Conservation (phyloP, 2,329 filamentous ascomycete species). For the Geosmithia putterillii region DNA sequence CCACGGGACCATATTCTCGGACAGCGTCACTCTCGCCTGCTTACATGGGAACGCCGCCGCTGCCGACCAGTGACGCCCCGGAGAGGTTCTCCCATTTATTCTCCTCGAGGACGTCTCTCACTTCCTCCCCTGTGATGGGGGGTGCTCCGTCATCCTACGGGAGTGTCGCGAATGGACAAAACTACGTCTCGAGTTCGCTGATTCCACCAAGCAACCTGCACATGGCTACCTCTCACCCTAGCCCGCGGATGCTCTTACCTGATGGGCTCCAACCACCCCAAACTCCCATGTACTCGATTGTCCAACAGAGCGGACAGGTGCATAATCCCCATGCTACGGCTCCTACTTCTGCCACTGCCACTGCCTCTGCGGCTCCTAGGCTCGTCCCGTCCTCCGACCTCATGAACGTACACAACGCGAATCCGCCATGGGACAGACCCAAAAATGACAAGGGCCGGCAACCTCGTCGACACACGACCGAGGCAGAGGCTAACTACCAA, state of each 20-base stretch:
- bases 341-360: too few species aligned
- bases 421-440: background rate
- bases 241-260: background rate
- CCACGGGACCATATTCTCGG: slow-evolving; percentile 32
- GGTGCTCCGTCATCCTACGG: background rate
- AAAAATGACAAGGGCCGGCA: slow-evolving; percentile 1
- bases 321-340: background rate
- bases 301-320: background rate
- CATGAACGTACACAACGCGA: background rate
- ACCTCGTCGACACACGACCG: slow-evolving; percentile 39
- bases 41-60: slow-evolving; percentile 2
- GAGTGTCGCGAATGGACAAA: background rate
- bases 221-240: background rate
- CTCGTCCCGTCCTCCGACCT: background rate
- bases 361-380: background rate
- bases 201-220: background rate
- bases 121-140: background rate
- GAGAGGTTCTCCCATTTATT: background rate
- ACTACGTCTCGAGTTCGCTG: background rate
- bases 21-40: slow-evolving; percentile 4
- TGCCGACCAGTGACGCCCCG: background rate
- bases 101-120: background rate
- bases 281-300: background rate
- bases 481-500: slow-evolving; percentile 57
- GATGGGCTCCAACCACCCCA: background rate